A percentile compares a stretch with the other conserved stretches of the same genome.
Evolutionary conservation across 768 basidiomycete species (phyloP).

Genomic region (Tricholoma matsutake): DNA sequence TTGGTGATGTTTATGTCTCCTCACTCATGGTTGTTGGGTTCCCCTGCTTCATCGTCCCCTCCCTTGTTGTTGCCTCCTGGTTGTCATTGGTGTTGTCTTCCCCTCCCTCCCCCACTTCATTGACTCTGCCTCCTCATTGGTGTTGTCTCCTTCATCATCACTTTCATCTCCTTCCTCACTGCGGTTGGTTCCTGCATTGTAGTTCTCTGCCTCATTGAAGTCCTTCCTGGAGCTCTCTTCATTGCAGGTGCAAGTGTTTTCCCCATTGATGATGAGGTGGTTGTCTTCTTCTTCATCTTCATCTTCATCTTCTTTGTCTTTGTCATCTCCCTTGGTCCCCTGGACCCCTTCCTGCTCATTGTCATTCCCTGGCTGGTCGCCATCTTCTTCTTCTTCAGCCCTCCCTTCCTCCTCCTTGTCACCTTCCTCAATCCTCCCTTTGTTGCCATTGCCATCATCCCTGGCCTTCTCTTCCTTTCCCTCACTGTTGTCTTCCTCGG

Average conservation of each 20-base stretch:
- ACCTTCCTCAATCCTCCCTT: neutral
- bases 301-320: neutral
- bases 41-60: neutral
- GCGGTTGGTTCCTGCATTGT: no score
- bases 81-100: neutral
- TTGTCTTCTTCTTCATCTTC: neutral
- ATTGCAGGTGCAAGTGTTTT: neutral
- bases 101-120: neutral
- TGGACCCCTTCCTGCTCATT: neutral
- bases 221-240: neutral
- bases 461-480: neutral
- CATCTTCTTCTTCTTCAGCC: neutral
- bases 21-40: neutral
- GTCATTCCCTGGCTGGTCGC: neutral
- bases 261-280: no score
- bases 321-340: neutral
- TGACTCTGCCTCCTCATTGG: neutral
- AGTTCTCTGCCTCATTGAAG: neutral
- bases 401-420: neutral
- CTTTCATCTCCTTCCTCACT: neutral
- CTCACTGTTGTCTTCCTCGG: neutral
- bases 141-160: neutral
- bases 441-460: no score
- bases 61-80: neutral
- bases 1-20: neutral